Evolutionary conservation across 2,329 filamentous ascomycete genomes (phyloP), one percentile per base, ranked within the genome.

Genomic region (Xylaria polymorpha): DNA sequence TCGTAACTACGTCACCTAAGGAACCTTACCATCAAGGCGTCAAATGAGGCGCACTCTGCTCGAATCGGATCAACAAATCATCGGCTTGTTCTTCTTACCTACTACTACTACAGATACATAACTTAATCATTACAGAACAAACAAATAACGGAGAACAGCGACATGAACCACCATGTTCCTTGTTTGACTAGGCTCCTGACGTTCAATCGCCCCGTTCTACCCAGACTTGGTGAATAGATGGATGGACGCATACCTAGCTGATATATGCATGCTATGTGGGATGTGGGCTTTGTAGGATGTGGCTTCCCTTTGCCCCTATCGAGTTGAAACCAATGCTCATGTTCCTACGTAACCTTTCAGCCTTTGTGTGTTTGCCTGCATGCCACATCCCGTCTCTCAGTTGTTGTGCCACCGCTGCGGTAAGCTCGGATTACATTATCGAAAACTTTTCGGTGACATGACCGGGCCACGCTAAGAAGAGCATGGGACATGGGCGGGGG

Each of bases 301-400:
- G 25, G 68, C 64, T 46, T 67, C 22, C 56, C 56, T 64, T 64
- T 15, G 10, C 32, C 56, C 41, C 10, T 50, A 32, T 35, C 41
- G 8, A 14, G 7, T 44, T 35, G 37, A 43, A 64, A 41, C 25
- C 35, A 59, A 51, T 35, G 4, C 29, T n/a, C 12, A 41, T 48
- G 29, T 62, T 25, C 43, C 7, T 18, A 51, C 32, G 25, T 25
- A n/a, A n/a, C 25, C 14, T 29, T 39, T 9, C 41, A 18, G n/a
- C 9, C 22, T 29, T 44, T 53, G 51, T 70, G 65, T 70, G 65
- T 70, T 68, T 70, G 64, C 32, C 32, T 64, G 59, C 53, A 70
- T 70, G 68, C 55, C 39, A 44, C 18, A 18, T 62, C 48, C 66
- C 68, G 68, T 48, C 51, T 4, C 51, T 61, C 18, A 29, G 44